phyloP scores from a whole-genome alignment of 1,284 basidiomycete genomes.

The Microbotryum silenes-acaulis region DNA sequence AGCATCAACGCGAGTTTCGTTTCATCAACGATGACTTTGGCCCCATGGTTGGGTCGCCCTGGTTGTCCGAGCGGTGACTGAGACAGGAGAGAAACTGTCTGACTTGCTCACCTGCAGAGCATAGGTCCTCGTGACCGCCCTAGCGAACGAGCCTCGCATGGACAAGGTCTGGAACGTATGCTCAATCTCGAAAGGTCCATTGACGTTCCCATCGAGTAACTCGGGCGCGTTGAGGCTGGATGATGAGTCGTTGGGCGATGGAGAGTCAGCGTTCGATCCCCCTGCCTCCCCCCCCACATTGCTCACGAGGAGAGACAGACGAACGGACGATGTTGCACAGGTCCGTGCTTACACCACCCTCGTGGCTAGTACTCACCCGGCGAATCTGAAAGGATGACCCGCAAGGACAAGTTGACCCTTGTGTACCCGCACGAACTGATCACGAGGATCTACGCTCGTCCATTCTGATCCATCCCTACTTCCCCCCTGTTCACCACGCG shows the following conservation, averaged over 20 bases:
- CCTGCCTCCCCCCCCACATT: too few relatives aligned
- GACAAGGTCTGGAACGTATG: conserved; percentile 26
- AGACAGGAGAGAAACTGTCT: background rate
- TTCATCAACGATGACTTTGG: background rate
- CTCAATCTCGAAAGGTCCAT: conserved; percentile 26
- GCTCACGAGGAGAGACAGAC: too few relatives aligned
- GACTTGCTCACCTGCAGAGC: conserved; percentile 26
- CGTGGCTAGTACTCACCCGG: background rate
- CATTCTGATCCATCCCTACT: background rate
- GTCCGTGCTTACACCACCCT: background rate
- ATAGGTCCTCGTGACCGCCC: conserved; percentile 35
- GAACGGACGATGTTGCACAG: too few relatives aligned
- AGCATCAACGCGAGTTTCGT: background rate
- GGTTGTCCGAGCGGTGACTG: background rate
- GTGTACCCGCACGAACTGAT: conserved; percentile 12
- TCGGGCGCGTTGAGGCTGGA: conserved; percentile 32
- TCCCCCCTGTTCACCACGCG: background rate
- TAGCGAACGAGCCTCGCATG: conserved; percentile 20
- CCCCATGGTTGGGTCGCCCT: background rate
- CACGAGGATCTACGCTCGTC: background rate
- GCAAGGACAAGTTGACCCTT: conserved; percentile 17
- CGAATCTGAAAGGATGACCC: conserved; percentile 21
- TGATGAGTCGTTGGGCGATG: too few relatives aligned
- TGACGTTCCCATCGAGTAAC: conserved; percentile 32
- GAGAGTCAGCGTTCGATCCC: too few relatives aligned